Conservation (phyloP, 2,329 filamentous ascomycete species). For the Davidsoniella neocaledoniae region DNA sequence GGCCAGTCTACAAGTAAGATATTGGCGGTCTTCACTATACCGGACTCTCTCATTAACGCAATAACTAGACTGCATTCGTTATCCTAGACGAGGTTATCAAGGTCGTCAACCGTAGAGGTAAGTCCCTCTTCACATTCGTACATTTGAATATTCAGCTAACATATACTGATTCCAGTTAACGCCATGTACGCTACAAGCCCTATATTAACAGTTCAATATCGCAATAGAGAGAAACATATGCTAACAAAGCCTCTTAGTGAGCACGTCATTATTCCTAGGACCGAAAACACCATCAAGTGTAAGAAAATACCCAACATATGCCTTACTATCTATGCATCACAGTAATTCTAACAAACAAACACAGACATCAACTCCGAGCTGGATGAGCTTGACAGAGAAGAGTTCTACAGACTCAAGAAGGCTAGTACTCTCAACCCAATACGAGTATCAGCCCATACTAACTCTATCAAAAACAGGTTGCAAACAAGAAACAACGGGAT, state of each 20-base stretch:
- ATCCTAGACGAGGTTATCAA: conserved; percentile 99
- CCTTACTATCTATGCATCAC: background rate
- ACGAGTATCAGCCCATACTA: background rate
- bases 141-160: conserved; percentile 13
- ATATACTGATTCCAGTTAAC: conserved; percentile 44
- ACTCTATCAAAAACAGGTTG: conserved; percentile 33
- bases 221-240: background rate
- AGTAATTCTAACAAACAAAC: background rate
- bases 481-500: conserved; percentile 68
- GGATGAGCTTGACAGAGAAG: conserved; percentile 91
- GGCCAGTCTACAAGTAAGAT: conserved; percentile 60
- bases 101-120: conserved; percentile 88
- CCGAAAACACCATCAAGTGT: conserved; percentile 99
- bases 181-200: conserved; percentile 49
- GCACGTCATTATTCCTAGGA: conserved; percentile 92
- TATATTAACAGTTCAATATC: conserved; percentile 14
- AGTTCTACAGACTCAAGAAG: conserved; percentile 97
- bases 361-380: conserved; percentile 92
- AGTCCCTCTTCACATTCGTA: conserved; percentile 16
- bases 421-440: conserved; percentile 14
- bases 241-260: conserved; percentile 31
- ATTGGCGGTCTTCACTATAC: background rate
- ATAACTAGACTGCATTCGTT: conserved; percentile 68
- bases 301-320: conserved; percentile 17
- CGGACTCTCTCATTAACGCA: background rate